Evolutionary conservation across 1,139 yeast species (phyloP), one percentile per base, ranked within the genome.

Genomic region (Hanseniaspora uvarum): DNA sequence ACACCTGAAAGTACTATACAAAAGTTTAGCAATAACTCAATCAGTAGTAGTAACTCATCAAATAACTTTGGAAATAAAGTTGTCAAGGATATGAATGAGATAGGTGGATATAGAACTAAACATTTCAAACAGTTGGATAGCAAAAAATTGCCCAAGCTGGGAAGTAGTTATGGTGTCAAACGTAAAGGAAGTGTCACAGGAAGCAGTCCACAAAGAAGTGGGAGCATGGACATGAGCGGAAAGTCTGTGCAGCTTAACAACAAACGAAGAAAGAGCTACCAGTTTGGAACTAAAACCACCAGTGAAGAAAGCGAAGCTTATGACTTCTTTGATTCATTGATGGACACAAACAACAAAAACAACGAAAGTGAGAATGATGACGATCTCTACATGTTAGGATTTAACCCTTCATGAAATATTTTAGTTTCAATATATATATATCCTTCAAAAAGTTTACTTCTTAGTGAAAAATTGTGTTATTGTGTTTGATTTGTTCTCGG

Each of bases 321-420:
- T 36, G 87, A 81, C 63, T 82, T 81, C 62, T 81, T 86, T 85
- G 87, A 82, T 59, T 77, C 80, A 1, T 74, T 83, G 76, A 72
- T 49, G 47, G 30, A 36, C 3, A 34, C 40, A n/a, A 49, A 49
- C 26, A 26, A 19, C 14, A 28, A 26, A 19, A 46, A 46, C 18
- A 46, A 39, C n/a, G 54, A 62, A 28, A 64, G 61, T n/a, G 59
- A 62, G 45, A 62, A 61, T 33, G 60, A 58, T 24, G 43, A 39
- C 24, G 56, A 55, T 12, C 39, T 33, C 7, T 53, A 56, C 37
- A 55, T 53, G 44, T 49, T 59, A 18, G 44, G 46, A 5, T 53
- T 49, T 43, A 47, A 45, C 30, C 51, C 56, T 2, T 52, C 55
- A 12, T 52, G 33, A 39, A 37, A 19, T 5, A n/a, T 4, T 18